Base-by-base conservation (phyloP, 352 stramenopile species). In the Globisporangium parvum region DNA sequence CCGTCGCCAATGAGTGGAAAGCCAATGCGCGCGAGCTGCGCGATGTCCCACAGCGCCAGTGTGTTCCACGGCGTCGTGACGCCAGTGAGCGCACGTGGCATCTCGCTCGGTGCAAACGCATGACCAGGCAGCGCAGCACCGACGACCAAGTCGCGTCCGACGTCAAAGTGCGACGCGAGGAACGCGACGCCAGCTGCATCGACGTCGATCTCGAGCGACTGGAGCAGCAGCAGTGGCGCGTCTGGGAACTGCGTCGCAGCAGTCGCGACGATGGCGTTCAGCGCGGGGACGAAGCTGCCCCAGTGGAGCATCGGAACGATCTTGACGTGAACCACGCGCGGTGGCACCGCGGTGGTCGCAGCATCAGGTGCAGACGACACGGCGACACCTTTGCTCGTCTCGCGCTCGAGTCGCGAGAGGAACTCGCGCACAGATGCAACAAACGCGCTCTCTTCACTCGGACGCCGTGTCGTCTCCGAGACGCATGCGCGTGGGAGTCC, bases 1-100 rank as follows among this genome's bases (percentile, higher is more conserved):
- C 90, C 91, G 28, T 98, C 91, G 2, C 80, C 89, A 40, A 97
- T 75, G 10, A 96, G 65, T 6, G 85, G 74, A 66, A 98, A 98
- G 21, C 93, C 93, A 15, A 96, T 82, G 23, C 96, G 81, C 15
- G 85, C 81, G 40, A 99, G 74, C 60, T 93, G 91, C 24, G 59
- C 20, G 14, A 98, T 55, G 59, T 97, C 88, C 96, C 96, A 99
- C 3, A 98, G 63, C 26, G 93, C 94, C 1, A 98, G 75, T 28
- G 96, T 99, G 72, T 99, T 98, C 96, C 96, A 99, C 10, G 96
- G 95, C 56, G 77, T 90, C 24, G 95, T 98, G 53, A 85, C 61
- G 10, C 94, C 95, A 45, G 73, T 92, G 35, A 98, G 77, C 55
- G 75, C 57, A 24, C 91, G 54, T 2, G 69, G 65, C 53, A 86